phyloP scores from a whole-genome alignment of 495 filamentous ascomycete species.

The Penicillium robsamsonii region DNA sequence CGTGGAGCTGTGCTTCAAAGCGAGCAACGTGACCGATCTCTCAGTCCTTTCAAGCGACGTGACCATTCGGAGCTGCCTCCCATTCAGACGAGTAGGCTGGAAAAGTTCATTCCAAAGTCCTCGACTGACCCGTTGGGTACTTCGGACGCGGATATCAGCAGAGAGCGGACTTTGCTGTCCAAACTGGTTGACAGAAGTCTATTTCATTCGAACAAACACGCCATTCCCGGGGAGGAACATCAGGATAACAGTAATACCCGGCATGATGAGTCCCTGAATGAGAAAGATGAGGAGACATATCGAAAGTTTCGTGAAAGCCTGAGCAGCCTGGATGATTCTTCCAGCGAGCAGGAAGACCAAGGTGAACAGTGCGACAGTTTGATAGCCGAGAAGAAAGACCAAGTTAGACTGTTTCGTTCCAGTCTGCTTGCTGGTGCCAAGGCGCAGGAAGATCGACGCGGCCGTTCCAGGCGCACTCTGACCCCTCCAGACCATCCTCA shows the following conservation, averaged over 20 bases:
- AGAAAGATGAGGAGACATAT: not conserved
- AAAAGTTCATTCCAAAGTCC: not conserved
- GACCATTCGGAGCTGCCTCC: not conserved
- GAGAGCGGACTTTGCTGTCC: not conserved
- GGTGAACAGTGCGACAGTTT: not conserved
- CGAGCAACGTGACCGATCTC: not conserved
- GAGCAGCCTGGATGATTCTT: not conserved
- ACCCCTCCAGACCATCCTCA: not conserved
- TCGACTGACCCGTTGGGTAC: not conserved
- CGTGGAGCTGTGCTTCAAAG: not conserved
- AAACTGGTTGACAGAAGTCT: not conserved
- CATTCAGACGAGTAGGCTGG: not conserved
- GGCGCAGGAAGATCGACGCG: not conserved
- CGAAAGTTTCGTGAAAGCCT: not conserved
- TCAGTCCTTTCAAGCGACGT: not conserved
- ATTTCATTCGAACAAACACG: not conserved
- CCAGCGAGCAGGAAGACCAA: not conserved
- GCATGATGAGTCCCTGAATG: not conserved
- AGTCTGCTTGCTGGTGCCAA: not conserved
- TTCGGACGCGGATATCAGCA: not conserved
- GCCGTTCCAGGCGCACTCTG: not conserved
- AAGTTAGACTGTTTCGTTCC: not conserved
- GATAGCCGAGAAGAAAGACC: not conserved
- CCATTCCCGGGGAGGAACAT: not conserved
- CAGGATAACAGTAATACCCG: not conserved